Evolutionary conservation across 1,139 yeast genomes (phyloP).

Genomic region (Hanseniaspora uvarum): DNA sequence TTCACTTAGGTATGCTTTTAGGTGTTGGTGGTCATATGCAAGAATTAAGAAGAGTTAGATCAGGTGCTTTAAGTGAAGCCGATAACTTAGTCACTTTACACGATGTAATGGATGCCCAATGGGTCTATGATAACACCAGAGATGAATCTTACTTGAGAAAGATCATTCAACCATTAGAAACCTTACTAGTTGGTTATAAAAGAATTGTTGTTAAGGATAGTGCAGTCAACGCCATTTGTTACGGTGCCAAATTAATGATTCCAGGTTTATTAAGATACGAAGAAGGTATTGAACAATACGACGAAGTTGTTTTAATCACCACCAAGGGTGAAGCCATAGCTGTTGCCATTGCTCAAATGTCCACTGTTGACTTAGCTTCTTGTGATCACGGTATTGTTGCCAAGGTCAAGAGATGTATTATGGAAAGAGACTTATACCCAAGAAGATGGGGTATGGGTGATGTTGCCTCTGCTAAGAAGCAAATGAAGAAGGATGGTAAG

Average conservation of each 20-base stretch:
- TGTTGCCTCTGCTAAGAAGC: conserved; percentile 96
- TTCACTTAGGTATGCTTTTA: conserved; percentile 91
- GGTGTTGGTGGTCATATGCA: conserved; percentile 99
- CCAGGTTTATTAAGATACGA: conserved; percentile 97
- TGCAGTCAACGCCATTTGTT: conserved; percentile 96
- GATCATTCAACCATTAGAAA: conserved; percentile 89
- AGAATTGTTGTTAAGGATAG: conserved; percentile 96
- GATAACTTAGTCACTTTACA: conserved; percentile 92
- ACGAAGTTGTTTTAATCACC: conserved; percentile 94
- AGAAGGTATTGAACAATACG: conserved; percentile 93
- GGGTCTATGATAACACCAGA: conserved; percentile 92
- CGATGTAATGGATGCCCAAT: conserved; percentile 96
- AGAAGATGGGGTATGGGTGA: conserved; percentile 99
- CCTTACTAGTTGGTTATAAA: conserved; percentile 86
- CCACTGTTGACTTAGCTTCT: conserved; percentile 89
- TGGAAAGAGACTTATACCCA: conserved; percentile 98
- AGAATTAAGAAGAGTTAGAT: conserved; percentile 97
- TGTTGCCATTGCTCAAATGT: conserved; percentile 96
- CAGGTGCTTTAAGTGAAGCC: conserved; percentile 86
- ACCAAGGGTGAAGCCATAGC: conserved; percentile 99
- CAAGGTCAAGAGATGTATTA: conserved; percentile 95
- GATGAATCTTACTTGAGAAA: conserved; percentile 92
- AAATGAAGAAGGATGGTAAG: conserved; percentile 93
- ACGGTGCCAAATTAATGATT: conserved; percentile 97
- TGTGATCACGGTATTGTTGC: conserved; percentile 99